These are phyloP conservation scores for Closterium sp. DNA, from an alignment of 139 green algal genomes.

Conservation along the genomic window DNA sequence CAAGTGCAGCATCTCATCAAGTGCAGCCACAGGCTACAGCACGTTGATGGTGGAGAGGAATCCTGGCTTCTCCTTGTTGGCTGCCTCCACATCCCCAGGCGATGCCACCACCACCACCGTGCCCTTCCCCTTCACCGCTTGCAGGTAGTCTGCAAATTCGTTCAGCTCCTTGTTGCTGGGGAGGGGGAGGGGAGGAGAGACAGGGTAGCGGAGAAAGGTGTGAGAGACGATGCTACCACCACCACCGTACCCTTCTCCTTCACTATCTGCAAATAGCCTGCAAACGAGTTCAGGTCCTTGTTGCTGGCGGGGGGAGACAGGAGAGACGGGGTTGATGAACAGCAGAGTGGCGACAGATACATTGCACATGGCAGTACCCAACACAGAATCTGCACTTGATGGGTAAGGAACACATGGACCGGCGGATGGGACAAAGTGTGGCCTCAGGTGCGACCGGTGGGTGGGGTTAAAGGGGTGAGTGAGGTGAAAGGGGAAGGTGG, in stretches of 20 bases:
- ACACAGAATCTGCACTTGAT: no score
- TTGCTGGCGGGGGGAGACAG: neutral
- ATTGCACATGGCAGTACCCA: no score
- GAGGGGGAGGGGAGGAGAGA: neutral
- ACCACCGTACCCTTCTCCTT: neutral
- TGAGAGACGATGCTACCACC: neutral
- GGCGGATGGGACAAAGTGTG: no score
- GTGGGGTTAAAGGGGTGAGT: neutral
- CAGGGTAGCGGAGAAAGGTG: no score
- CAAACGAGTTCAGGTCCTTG: conserved; percentile 58
- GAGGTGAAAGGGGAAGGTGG: neutral
- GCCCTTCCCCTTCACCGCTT: conserved; percentile 58
- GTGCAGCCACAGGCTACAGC: neutral
- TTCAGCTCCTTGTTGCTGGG: conserved; percentile 49
- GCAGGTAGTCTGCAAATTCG: conserved; percentile 57
- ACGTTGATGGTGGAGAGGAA: conserved; percentile 4
- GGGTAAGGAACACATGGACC: no score
- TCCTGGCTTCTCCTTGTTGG: conserved; percentile 34
- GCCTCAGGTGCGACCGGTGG: no score
- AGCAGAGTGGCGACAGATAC: neutral
- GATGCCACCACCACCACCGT: conserved; percentile 41
- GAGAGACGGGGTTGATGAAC: neutral
- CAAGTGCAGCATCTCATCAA: no score
- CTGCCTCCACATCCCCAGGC: conserved; percentile 19
- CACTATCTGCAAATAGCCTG: neutral